These are phyloP conservation scores for Capsicum chinense DNA, from an alignment of 257 asterid species.

Conservation along the genomic window DNA sequence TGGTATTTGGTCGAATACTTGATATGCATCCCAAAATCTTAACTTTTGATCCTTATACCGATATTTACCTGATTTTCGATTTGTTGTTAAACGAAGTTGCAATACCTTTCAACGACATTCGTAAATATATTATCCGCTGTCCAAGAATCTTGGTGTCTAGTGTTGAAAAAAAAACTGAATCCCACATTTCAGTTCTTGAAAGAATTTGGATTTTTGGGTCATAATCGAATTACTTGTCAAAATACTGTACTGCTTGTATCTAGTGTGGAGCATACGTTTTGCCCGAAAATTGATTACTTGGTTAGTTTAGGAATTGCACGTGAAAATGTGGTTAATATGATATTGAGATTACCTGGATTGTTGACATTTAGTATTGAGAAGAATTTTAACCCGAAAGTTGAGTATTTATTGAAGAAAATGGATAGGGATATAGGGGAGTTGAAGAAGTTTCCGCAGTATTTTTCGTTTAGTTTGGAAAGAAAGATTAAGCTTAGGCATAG, in stretches of 20 bases:
- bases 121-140: conserved; percentile 62
- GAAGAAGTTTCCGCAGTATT: conserved; percentile 87
- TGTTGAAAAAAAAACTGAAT: conserved; percentile 53
- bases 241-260: conserved; percentile 79
- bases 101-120: conserved; percentile 59
- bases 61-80: conserved; percentile 70
- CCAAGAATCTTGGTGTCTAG: conserved; percentile 68
- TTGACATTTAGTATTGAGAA: conserved; percentile 86
- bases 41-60: conserved; percentile 66
- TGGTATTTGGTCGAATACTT: conserved; percentile 69
- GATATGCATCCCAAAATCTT: conserved; percentile 84
- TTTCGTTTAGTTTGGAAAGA: conserved; percentile 79
- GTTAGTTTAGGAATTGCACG: conserved; percentile 59
- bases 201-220: conserved; percentile 66
- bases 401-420: conserved; percentile 72
- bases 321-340: conserved; percentile 70
- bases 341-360: conserved; percentile 83
- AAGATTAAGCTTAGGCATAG: conserved; percentile 72
- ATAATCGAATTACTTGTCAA: conserved; percentile 56
- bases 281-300: conserved; percentile 67
- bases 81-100: conserved; percentile 61
- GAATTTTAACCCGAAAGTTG: conserved; percentile 70
- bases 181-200: conserved; percentile 67
- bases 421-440: conserved; percentile 67
- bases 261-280: conserved; percentile 67